Conservation (phyloP, 495 filamentous ascomycete genomes). For the Daldinia loculata region DNA sequence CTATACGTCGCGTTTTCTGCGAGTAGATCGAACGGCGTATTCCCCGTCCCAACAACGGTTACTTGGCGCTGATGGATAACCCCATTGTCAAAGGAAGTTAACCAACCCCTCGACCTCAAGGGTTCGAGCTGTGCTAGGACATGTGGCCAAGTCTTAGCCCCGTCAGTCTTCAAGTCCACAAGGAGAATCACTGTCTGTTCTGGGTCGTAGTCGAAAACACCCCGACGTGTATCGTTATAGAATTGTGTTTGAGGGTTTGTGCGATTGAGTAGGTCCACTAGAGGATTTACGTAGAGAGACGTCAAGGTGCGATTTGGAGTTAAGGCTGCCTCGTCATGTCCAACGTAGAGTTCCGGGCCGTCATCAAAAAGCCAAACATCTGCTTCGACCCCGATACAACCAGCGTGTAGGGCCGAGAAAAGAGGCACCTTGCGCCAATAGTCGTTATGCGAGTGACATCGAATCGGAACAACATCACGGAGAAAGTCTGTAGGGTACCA, state of each 20-base stretch:
- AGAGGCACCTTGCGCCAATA: conserved; percentile 84
- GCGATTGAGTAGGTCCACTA: conserved; percentile 64
- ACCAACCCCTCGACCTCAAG: conserved; percentile 67
- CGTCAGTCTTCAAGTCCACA: conserved; percentile 74
- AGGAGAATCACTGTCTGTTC: conserved; percentile 72
- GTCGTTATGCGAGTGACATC: conserved; percentile 88
- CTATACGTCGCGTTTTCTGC: conserved; percentile 59
- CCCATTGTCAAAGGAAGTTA: conserved; percentile 65
- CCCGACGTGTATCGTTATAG: conserved; percentile 55
- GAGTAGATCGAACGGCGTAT: conserved; percentile 72
- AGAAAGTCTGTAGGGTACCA: conserved; percentile 82
- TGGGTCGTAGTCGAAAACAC: conserved; percentile 68
- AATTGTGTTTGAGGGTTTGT: conserved; percentile 61
- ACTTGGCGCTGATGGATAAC: conserved; percentile 64
- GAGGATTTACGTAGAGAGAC: conserved; percentile 70
- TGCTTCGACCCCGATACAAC: conserved; percentile 81
- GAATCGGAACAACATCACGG: conserved; percentile 71
- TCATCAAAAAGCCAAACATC: conserved; percentile 85
- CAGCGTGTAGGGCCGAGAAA: conserved; percentile 68
- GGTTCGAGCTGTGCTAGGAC: conserved; percentile 71
- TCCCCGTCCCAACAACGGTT: conserved; percentile 83
- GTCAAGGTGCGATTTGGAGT: conserved; percentile 65
- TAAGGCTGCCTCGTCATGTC: conserved; percentile 62
- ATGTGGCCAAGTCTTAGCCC: conserved; percentile 57
- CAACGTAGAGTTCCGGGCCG: conserved; percentile 66